Evolutionary conservation across 305 asterid genomes (phyloP), one percentile per base, ranked within the genome.

Genomic region (Salvia sclarea): DNA sequence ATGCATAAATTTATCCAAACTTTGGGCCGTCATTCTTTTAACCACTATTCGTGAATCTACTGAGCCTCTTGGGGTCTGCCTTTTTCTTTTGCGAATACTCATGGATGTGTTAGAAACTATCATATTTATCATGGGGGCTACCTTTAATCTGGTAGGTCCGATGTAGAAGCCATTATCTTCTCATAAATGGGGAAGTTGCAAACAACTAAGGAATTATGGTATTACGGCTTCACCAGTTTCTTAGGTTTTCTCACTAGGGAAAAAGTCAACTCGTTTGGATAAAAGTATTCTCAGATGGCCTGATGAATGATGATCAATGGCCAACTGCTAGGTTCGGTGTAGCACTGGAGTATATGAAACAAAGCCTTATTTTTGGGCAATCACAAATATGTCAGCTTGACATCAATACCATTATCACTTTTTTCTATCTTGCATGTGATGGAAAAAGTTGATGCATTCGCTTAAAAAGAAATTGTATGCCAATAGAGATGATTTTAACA

Each of bases 371-470:
- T 18, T 22, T 50, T 58, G 30, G 13, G 24, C 54, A 47, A 47
- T 64, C 69, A 59, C 53, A 48, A 47, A 66, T 62, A 60, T 59
- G 21, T 61, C 16, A 17, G 49, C 56, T 68, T 43, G 37, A 25
- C 37, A 71, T 50, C 33, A 21, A 61, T 53, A 37, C 13, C 31
- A 59, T 18, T 22, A 47, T 12, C 31, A 41, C 37, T 22, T 35
- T 18, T 44, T 41, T 66, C 52, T 66, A 40, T 54, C 59, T 71
- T 61, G 55, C 33, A 20, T 56, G 56, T 48, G 43, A 8, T 25
- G 37, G 12, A 48, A 53, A 20, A 50, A 35, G 8, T 30, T 48
- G 22, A 50, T 49, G 40, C 16, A 17, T 31, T n/a, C 28, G 12
- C 44, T 16, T n/a, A 55, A 16, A 33, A 13, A 16, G 16, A 31